Base-by-base conservation (phyloP, 2,329 filamentous ascomycete species). In the Talaromyces sp. region DNA sequence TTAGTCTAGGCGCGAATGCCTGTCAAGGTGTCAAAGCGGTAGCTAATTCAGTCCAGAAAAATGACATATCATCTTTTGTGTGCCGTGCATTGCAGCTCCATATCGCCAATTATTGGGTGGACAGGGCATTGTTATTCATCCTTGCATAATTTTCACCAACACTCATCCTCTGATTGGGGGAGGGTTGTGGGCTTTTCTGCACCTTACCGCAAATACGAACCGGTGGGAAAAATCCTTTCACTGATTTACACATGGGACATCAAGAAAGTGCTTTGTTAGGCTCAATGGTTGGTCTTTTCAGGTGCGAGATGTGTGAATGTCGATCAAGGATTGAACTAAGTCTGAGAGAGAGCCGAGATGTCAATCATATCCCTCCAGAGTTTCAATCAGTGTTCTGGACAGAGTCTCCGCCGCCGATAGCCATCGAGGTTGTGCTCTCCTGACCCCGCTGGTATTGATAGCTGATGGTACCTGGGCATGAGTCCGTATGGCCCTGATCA, bases 51-150 rank as follows among this genome's bases (percentile, higher is more conserved):
- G 31, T 46, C n/a, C 25, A 13, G 11, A 48, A 48, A 45, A 46
- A 21, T 36, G 52, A 54, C 31, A 33, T 45, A 54, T 54, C 52
- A 54, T 13, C 31, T 54, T n/a, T 54, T 45, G 28, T 25, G 52
- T 45, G 33, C 45, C 19, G 36, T 36, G 39, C 52, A 45, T 45
- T 54, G 39, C 31, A 54, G 40, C 52, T 54, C 28, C 52, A 33
- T 37, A 22, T 19, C 40, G 31, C 52, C 31, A 41, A 45, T 36
- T 28, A 54, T 54, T 54, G 52, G 52, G 3, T 9, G 31, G 15
- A 22, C 40, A 39, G 52, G 45, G 52, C 35, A 45, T 45, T 54
- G 31, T 35, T 13, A 22, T 28, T 13, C 31, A 45, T 45, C 52
- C 52, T 54, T 54, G 52, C 52, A 54, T 45, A 36, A 33, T 36